phyloP scores from a whole-genome alignment of 208 protist genomes.

The Wallacemonas sp. region DNA sequence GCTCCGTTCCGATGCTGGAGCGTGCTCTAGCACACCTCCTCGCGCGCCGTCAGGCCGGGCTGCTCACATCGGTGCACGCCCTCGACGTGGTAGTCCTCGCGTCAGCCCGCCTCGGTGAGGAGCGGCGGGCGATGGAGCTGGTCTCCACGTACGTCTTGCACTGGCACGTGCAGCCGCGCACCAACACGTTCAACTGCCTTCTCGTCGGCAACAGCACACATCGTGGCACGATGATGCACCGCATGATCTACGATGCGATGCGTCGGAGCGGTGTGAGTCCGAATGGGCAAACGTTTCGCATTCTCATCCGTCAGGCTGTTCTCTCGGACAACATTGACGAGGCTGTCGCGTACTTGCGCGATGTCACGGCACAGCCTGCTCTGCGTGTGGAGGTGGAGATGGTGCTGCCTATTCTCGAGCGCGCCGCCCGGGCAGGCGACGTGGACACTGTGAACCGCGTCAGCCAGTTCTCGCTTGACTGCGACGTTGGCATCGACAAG shows the following conservation, averaged over 20 bases:
- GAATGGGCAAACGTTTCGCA: conserved; percentile 71
- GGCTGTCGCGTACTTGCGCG: conserved; percentile 69
- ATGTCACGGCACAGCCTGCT: conserved; percentile 52
- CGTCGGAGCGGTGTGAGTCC: conserved; percentile 55
- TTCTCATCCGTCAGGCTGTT: conserved; percentile 85
- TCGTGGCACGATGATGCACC: conserved; percentile 58
- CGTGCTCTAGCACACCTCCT: conserved; percentile 57
- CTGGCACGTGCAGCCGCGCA: conserved; percentile 65
- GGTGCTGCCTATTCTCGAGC: conserved; percentile 81
- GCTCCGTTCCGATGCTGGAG: conserved; percentile 35
- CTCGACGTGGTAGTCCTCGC: conserved; percentile 80
- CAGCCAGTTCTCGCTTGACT: conserved; percentile 79
- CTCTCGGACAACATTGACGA: conserved; percentile 75
- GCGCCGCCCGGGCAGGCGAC: conserved; percentile 74
- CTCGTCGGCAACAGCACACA: conserved; percentile 43
- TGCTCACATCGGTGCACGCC: conserved; percentile 66
- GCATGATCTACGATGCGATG: conserved; percentile 64
- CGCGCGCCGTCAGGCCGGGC: conserved; percentile 28
- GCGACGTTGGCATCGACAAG: conserved; percentile 79
- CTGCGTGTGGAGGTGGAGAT: conserved; percentile 89
- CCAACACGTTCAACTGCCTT: conserved; percentile 75
- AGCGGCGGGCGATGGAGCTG: conserved; percentile 63
- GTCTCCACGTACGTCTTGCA: conserved; percentile 52
- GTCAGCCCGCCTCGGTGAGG: conserved; percentile 56
- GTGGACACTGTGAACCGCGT: conserved; percentile 72